Evolutionary conservation across 805 yeast species (phyloP), one percentile per base, ranked within the genome.

Genomic region (Spathaspora boniae): DNA sequence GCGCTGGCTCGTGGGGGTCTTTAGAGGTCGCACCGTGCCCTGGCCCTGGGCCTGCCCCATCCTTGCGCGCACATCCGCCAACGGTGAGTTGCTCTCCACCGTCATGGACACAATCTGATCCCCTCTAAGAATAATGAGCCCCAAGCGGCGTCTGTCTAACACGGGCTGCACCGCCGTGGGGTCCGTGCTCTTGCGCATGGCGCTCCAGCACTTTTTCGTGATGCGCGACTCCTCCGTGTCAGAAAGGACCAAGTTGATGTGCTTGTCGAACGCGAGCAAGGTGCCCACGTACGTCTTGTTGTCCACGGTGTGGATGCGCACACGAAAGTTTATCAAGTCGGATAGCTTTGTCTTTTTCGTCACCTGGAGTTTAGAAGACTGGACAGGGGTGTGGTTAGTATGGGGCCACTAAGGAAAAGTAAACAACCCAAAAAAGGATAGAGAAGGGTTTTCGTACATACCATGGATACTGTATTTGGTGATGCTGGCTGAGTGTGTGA

Each of bases 201-300:
- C 64, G 16, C 43, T 53, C 42, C 41, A 54, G 34, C 85, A 72
- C 42, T 78, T 78, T 47, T 78, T 80, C 4, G 95, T 79, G 8
- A 80, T 60, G 45, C 97, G 70, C 50, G 78, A 78, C 54, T 91
- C 98, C 50, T 86, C 88, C 27, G 93, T 76, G 44, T 89, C 93
- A 9, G 84, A 73, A 21, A 91, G 63, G 9, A 93, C 95, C 12
- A 91, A 54, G 57, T 91, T 91, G 82, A 89, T 80, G 54, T 82
- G 84, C 53, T 82, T 82, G 58, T 93, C 98, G 56, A 86, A 91
- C 6, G 98, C 88, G 43, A 89, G 60, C 35, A 91, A 70, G 43
- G 79, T 80, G 2, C 98, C 98, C 5, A 80, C 69, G 45, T 85
- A 76, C 29, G 78, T 80, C 28, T 94, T 72, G 4, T 83, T 81